Base-by-base conservation (phyloP, 345 rosid species). In the Eucalyptus coolabah region DNA sequence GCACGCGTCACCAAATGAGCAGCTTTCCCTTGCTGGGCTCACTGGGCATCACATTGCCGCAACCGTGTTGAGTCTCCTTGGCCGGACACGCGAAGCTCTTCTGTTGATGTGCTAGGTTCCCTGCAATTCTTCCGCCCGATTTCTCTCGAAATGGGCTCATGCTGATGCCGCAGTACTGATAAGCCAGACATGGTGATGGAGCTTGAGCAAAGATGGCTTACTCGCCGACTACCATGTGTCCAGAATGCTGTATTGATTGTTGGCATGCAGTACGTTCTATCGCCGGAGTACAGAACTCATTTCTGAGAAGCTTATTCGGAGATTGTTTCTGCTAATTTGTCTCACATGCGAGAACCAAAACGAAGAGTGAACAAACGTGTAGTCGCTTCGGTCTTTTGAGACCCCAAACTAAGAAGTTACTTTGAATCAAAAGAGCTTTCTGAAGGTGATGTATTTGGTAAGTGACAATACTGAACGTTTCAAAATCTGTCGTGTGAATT, bases 11-110 rank as follows among this genome's bases (percentile, higher is more conserved):
- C 97, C 99, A 23, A 92, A 91, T 19, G 95, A 97, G 77, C 99
- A 97, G 93, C 97, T 96, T 56, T 91, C 90, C 51, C 91, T 94
- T 59, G 98, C 99, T 4, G 98, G 99, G 56, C 93, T 96, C 83
- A 96, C 96, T 1, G 98, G 99, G 91, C 96, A 95, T 93, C 99
- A 97, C 92, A 96, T 97, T 87, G 99, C 98, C 37, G 99, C 99
- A 50, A 96, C 99, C 0, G 96, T 96, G 17, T 88, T 97, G 88
- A 96, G 94, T 89, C 95, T 96, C 88, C 96, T 96, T 8, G 99
- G 98, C 40, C 96, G 97, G 53, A 94, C 96, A 88, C 96, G 98
- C 4, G 99, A 97, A 92, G 99, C 99, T 26, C 93, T 97, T 90
- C 98, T 94, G 60, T 91, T 97, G 88, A 96, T 94, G 96, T 94